A percentile compares a stretch with the other conserved stretches of the same genome.
Conservation (phyloP, 139 green algal genomes). For the Coelastrella sp. region DNA sequence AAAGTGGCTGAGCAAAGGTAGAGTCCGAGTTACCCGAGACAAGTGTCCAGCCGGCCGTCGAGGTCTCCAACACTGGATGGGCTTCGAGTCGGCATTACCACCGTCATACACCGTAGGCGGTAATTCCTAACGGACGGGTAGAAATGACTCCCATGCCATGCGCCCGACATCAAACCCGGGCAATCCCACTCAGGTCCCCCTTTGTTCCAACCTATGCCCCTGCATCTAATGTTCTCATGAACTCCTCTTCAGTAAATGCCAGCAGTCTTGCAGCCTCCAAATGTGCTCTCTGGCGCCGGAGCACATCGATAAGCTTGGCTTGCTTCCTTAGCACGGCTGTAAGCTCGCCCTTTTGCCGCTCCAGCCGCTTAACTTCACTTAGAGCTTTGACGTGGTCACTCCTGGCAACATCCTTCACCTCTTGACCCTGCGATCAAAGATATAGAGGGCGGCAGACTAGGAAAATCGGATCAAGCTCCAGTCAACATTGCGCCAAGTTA, state of each 20-base stretch:
- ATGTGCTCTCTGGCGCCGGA: slow-evolving; percentile 87
- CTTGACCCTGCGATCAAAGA: slow-evolving; percentile 54
- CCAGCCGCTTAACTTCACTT: slow-evolving; percentile 77
- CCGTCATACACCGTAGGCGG: too few relatives aligned
- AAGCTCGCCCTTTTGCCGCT: slow-evolving; percentile 85
- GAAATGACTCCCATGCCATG: too few relatives aligned
- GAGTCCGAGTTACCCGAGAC: not conserved
- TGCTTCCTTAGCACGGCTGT: slow-evolving; percentile 89
- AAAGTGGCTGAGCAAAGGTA: too few relatives aligned
- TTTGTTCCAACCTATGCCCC: not conserved
- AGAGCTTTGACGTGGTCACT: slow-evolving; percentile 68
- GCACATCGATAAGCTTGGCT: slow-evolving; percentile 89
- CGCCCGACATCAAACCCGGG: too few relatives aligned
- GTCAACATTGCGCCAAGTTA: too few relatives aligned
- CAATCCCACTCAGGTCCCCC: too few relatives aligned
- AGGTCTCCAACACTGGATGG: not conserved
- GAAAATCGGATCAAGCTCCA: too few relatives aligned
- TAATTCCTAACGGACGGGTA: too few relatives aligned
- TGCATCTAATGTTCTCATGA: slow-evolving; percentile 40
- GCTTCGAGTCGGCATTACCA: too few relatives aligned
- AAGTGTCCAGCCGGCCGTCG: too few relatives aligned
- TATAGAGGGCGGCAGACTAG: too few relatives aligned
- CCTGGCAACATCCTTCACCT: slow-evolving; percentile 65
- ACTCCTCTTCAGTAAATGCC: slow-evolving; percentile 81
- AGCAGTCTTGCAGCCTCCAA: slow-evolving; percentile 84